Evolutionary conservation across 1,284 basidiomycete genomes (phyloP).

Genomic region (Ceratobasidium theobromae): DNA sequence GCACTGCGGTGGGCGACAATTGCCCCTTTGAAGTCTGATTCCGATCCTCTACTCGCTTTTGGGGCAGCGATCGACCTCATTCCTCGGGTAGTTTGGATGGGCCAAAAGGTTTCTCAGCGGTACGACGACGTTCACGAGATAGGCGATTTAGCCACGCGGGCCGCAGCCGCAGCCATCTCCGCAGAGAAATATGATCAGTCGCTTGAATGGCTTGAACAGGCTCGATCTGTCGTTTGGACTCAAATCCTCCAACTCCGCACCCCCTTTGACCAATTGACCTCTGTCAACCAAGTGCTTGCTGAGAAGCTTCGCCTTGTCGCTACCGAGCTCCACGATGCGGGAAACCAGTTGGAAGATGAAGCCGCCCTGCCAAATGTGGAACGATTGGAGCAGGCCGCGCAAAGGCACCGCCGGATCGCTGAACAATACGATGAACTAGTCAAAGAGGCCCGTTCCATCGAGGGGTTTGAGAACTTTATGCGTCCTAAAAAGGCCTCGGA

Average conservation of each 20-base stretch:
- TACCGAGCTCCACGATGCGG: not conserved
- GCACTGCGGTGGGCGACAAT: not conserved
- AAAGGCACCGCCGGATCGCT: too few species aligned
- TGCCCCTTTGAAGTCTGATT: not conserved
- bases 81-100: not conserved
- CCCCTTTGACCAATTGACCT: not conserved
- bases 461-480: not conserved
- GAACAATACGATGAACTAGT: not conserved
- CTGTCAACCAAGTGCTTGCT: not conserved
- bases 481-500: not conserved
- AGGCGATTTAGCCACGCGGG: not conserved
- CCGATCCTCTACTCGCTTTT: not conserved
- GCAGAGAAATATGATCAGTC: not conserved
- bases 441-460: not conserved
- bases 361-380: too few species aligned
- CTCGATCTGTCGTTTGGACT: not conserved
- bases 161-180: not conserved
- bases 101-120: not conserved
- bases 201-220: constrained; percentile 2
- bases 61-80: not conserved
- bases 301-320: not conserved
- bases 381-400: not conserved
- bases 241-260: not conserved
- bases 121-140: not conserved
- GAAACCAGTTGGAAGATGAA: not conserved